Percentiles rank a stretch among this genome's conserved stretches.
Evolutionary conservation across 768 basidiomycete species (phyloP).

Genomic region (Agaricus blazei): DNA sequence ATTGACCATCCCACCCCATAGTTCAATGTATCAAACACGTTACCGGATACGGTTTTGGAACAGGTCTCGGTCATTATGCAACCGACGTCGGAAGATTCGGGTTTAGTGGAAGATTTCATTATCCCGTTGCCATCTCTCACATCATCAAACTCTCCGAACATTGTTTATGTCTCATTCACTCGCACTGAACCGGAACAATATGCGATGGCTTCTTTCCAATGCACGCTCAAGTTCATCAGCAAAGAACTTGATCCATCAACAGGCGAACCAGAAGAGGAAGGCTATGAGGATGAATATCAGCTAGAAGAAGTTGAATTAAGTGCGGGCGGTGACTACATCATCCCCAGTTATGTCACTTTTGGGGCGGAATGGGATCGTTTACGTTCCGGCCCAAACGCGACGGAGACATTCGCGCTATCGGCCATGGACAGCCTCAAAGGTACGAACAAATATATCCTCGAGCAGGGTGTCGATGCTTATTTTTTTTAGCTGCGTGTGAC

Average conservation of each 20-base stretch:
- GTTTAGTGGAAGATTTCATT: constrained; percentile 90
- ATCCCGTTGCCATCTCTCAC: constrained; percentile 75
- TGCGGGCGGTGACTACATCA: constrained; percentile 90
- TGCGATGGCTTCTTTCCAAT: constrained; percentile 79
- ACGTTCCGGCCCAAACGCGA: constrained; percentile 67
- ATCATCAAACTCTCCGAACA: constrained; percentile 67
- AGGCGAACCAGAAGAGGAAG: constrained; percentile 94
- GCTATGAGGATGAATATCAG: constrained; percentile 99
- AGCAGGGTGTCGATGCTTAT: constrained; percentile 4
- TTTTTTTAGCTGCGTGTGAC: constrained; percentile 78
- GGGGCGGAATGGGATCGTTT: constrained; percentile 94
- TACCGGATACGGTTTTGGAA: constrained; percentile 93
- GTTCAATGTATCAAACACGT: constrained; percentile 97
- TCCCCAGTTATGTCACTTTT: constrained; percentile 93
- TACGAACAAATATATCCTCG: constrained; percentile 29
- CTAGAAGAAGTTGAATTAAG: constrained; percentile 93
- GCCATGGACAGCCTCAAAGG: constrained; percentile 94
- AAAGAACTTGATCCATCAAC: constrained; percentile 97
- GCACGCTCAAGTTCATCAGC: constrained; percentile 89
- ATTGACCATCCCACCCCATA: constrained; percentile 25
- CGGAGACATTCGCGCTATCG: constrained; percentile 90
- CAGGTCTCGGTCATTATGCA: constrained; percentile 93
- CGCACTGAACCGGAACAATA: constrained; percentile 76
- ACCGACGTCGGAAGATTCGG: constrained; percentile 64
- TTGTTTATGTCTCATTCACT: constrained; percentile 92